A percentile compares a stretch with the other conserved stretches of the same genome.
phyloP scores from a whole-genome alignment of 805 yeast genomes.

The Sporopachydermia quercuum region DNA sequence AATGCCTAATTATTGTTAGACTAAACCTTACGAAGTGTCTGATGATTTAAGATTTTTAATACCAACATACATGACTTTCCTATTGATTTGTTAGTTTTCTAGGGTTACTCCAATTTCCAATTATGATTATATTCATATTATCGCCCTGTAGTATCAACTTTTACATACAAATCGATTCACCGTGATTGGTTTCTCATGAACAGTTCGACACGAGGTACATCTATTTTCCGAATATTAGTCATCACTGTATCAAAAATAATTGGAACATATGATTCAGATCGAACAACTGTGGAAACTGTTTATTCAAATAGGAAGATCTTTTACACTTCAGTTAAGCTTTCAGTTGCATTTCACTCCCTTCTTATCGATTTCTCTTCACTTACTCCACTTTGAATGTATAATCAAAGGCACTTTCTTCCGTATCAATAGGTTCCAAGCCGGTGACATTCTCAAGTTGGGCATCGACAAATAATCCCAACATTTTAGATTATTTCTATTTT shows the following conservation, averaged over 20 bases:
- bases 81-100: slow-evolving; percentile 12
- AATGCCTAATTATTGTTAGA: slow-evolving; percentile 22
- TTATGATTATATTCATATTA: too few relatives aligned
- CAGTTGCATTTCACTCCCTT: neutral
- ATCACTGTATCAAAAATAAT: neutral
- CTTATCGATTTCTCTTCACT: slow-evolving; percentile 1
- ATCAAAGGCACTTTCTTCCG: slow-evolving; percentile 46
- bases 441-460: slow-evolving; percentile 43
- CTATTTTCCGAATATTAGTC: slow-evolving; percentile 9
- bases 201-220: slow-evolving; percentile 71
- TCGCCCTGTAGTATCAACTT: too few relatives aligned
- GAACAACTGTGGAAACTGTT: too few relatives aligned
- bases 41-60: slow-evolving; percentile 1
- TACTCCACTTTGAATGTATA: slow-evolving; percentile 51
- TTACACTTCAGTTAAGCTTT: too few relatives aligned
- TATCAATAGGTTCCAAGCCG: slow-evolving; percentile 44
- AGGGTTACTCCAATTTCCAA: too few relatives aligned
- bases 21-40: too few relatives aligned
- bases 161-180: slow-evolving; percentile 44
- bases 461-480: slow-evolving; percentile 18
- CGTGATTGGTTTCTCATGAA: slow-evolving; percentile 52
- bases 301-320: too few relatives aligned
- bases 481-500: slow-evolving; percentile 6
- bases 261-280: neutral
- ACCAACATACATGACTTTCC: slow-evolving; percentile 9